Conservation (phyloP, 306 rosid species). For the Pterocarpus santalinus region DNA sequence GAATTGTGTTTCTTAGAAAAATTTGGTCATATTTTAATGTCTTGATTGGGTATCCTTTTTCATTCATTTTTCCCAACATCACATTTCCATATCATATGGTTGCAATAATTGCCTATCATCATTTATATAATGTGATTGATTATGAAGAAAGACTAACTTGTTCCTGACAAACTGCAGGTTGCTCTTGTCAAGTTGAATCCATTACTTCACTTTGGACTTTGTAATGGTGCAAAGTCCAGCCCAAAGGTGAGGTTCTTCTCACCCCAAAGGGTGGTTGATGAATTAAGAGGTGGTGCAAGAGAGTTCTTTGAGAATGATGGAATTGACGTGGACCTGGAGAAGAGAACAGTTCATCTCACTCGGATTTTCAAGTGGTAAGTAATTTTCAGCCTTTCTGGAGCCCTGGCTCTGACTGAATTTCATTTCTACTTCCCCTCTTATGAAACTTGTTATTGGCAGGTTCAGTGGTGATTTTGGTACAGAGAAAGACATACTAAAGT, state of each 20-base stretch:
- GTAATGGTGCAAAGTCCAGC: slow-evolving; percentile 87
- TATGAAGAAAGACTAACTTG: slow-evolving; percentile 38
- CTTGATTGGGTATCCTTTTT: too few relatives aligned
- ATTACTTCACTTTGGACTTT: slow-evolving; percentile 84
- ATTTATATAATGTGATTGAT: slow-evolving; percentile 4
- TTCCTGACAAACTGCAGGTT: slow-evolving; percentile 60
- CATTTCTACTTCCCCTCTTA: slow-evolving; percentile 4
- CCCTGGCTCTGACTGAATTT: slow-evolving; percentile 4
- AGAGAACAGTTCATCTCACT: slow-evolving; percentile 76
- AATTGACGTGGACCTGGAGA: slow-evolving; percentile 86
- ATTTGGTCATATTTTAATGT: background rate
- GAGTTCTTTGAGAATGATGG: slow-evolving; percentile 80
- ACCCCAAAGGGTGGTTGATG: slow-evolving; percentile 75
- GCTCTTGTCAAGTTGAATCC: slow-evolving; percentile 77
- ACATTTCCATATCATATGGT: slow-evolving; percentile 6
- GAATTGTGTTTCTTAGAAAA: too few relatives aligned
- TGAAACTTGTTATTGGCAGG: slow-evolving; percentile 59
- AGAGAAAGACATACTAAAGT: slow-evolving; percentile 74
- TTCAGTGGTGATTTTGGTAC: slow-evolving; percentile 77
- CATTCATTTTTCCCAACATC: background rate
- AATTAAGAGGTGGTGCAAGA: slow-evolving; percentile 81
- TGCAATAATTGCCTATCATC: background rate
- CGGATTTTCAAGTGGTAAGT: slow-evolving; percentile 80
- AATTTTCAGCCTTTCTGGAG: background rate
- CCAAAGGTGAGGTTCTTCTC: slow-evolving; percentile 83